A percentile compares a stretch with the other conserved stretches of the same genome.
Evolutionary conservation across 73 alveolate genomes (phyloP).

Genomic region (Paramecium tetraurelia): DNA sequence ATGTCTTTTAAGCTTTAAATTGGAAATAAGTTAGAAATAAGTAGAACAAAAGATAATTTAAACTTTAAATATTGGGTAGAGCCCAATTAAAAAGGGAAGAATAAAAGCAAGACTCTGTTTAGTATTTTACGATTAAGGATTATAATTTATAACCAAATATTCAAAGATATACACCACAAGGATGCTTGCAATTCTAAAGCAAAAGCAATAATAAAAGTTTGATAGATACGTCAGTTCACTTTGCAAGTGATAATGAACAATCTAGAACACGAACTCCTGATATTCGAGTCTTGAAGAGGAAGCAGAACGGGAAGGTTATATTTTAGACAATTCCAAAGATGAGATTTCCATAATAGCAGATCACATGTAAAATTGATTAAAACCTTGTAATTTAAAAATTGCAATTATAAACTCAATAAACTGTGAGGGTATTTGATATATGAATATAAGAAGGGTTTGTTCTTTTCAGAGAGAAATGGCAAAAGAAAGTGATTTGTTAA

Average conservation of each 20-base stretch:
- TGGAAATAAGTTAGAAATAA: background rate
- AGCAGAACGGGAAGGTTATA: background rate
- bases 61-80: background rate
- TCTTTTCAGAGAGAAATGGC: background rate
- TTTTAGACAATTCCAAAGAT: background rate
- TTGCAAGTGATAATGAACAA: background rate
- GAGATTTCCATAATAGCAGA: background rate
- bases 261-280: background rate
- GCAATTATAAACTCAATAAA: background rate
- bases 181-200: background rate
- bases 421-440: background rate
- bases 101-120: background rate
- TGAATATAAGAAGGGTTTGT: background rate
- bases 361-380: background rate
- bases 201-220: background rate
- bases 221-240: background rate
- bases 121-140: background rate
- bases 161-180: background rate
- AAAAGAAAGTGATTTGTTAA: background rate
- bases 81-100: background rate
- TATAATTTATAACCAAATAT: background rate
- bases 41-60: background rate
- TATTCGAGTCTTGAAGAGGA: background rate
- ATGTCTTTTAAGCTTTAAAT: background rate
- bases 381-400: background rate